Percentiles rank a stretch among this genome's conserved stretches.
Evolutionary conservation across 2,329 filamentous ascomycete species (phyloP).

Genomic region (Pseudonectria buxi): DNA sequence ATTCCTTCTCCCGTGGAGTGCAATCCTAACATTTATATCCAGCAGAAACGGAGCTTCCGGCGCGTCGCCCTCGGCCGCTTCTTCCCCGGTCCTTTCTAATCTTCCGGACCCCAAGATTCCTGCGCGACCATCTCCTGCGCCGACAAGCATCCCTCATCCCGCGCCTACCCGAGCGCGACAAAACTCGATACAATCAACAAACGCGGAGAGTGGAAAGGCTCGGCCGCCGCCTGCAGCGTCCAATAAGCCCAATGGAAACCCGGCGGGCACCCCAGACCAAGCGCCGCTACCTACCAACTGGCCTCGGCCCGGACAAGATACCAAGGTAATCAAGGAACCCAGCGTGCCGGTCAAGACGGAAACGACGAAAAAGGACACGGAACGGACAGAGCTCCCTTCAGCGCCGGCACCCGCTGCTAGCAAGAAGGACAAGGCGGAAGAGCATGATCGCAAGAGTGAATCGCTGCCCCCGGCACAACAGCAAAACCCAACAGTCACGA

Average conservation of each 20-base stretch:
- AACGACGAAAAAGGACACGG: slow-evolving; percentile 26
- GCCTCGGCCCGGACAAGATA: slow-evolving; percentile 32
- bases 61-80: slow-evolving; percentile 64
- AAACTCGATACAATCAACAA: slow-evolving; percentile 58
- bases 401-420: slow-evolving; percentile 21
- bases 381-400: slow-evolving; percentile 20
- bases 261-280: slow-evolving; percentile 31
- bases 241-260: slow-evolving; percentile 52
- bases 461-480: slow-evolving; percentile 39
- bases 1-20: background rate
- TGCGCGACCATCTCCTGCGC: slow-evolving; percentile 53
- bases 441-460: slow-evolving; percentile 31
- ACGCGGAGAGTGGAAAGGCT: slow-evolving; percentile 45
- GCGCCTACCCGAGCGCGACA: slow-evolving; percentile 67
- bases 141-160: slow-evolving; percentile 50
- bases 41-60: slow-evolving; percentile 35
- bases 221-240: slow-evolving; percentile 55
- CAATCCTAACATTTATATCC: slow-evolving; percentile 12
- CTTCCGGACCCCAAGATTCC: slow-evolving; percentile 54
- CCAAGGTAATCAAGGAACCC: slow-evolving; percentile 46
- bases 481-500: slow-evolving; percentile 44
- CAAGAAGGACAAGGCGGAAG: slow-evolving; percentile 40
- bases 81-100: slow-evolving; percentile 67
- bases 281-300: slow-evolving; percentile 22
- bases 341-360: slow-evolving; percentile 26